A percentile compares a stretch with the other conserved stretches of the same genome.
Evolutionary conservation across 2,329 filamentous ascomycete species (phyloP).

Genomic region (Aureobasidium sp.): DNA sequence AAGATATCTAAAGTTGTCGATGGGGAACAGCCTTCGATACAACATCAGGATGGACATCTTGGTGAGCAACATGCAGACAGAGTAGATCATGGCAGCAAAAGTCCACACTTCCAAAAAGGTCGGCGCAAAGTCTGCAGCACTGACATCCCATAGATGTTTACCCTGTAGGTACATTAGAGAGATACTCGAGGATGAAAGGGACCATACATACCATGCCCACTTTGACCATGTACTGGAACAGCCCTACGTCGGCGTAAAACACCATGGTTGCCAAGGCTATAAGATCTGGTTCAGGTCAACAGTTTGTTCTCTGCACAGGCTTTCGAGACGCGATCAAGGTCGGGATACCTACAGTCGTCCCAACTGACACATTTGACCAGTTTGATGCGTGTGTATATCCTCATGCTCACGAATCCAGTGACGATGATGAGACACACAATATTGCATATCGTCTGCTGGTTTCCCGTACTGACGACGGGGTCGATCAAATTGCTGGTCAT

Average conservation of each 20-base stretch:
- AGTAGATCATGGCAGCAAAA: conserved; percentile 9
- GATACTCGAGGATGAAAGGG: not conserved
- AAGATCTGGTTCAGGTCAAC: not conserved
- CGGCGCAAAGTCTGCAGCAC: not conserved
- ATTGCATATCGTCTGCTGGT: conserved; percentile 5
- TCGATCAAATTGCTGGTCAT: conserved; percentile 3
- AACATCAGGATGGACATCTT: conserved; percentile 13
- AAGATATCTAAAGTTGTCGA: conserved; percentile 1
- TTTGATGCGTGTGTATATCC: conserved; percentile 2
- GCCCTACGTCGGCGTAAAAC: not conserved
- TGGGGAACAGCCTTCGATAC: conserved; percentile 8
- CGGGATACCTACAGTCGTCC: conserved; percentile 9
- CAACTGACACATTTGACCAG: conserved; percentile 11
- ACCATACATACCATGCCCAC: not conserved
- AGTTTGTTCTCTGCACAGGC: not conserved
- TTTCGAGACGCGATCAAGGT: not conserved
- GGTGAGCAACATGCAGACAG: conserved; percentile 21
- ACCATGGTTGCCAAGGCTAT: not conserved
- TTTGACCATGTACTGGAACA: conserved; percentile 3
- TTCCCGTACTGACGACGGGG: not conserved
- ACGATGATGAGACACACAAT: not conserved
- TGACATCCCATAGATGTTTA: conserved; percentile 13
- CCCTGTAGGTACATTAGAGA: not conserved
- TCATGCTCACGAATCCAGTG: not conserved
- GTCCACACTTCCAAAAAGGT: conserved; percentile 1